Percentiles rank a stretch among this genome's conserved stretches.
phyloP scores from a whole-genome alignment of 2,329 filamentous ascomycete genomes.

The Apiospora koreana region DNA sequence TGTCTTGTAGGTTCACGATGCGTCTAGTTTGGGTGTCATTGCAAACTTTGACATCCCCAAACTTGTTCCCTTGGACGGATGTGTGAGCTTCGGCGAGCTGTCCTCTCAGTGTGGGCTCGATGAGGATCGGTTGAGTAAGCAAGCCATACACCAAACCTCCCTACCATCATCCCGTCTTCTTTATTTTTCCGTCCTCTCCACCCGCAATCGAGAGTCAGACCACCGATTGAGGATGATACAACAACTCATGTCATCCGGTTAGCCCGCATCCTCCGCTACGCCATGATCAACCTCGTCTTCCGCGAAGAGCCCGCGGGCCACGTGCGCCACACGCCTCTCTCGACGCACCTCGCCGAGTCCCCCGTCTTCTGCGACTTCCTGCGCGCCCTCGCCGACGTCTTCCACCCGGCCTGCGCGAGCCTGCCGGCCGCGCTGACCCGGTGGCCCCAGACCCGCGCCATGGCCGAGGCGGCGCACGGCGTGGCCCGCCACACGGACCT shows the following conservation, averaged over 20 bases:
- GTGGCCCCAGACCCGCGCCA: background rate
- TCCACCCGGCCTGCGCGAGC: background rate
- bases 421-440: background rate
- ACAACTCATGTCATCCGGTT: too few species aligned
- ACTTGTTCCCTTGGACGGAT: background rate
- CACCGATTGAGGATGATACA: too few species aligned
- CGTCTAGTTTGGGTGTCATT: background rate
- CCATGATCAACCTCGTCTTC: conserved; percentile 8
- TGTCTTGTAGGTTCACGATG: background rate
- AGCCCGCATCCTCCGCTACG: conserved; percentile 7
- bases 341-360: background rate
- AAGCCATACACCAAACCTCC: background rate
- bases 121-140: background rate
- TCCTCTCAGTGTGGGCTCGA: background rate
- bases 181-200: background rate
- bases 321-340: background rate
- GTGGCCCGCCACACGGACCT: background rate
- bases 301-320: background rate
- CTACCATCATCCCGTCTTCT: background rate
- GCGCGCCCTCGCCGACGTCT: background rate
- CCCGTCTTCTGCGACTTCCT: conserved; percentile 1
- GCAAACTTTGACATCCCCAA: background rate
- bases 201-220: too few species aligned
- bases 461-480: background rate
- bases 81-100: background rate